A percentile compares a stretch with the other conserved stretches of the same genome.
Conservation (phyloP, 768 basidiomycete species). For the Megacollybia marginata region DNA sequence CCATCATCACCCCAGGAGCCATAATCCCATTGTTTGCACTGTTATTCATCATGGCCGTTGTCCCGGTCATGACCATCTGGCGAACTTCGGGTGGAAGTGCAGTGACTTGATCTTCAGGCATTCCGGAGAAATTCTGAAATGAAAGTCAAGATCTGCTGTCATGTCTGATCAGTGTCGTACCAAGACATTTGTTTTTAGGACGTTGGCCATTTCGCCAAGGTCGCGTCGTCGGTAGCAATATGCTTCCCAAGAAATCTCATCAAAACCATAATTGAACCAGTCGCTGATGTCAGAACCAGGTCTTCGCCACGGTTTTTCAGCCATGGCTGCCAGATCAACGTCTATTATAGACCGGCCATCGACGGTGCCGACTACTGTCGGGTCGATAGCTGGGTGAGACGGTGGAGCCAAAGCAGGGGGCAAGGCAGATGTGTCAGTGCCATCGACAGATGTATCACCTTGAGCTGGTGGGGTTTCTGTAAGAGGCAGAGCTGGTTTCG, state of each 20-base stretch:
- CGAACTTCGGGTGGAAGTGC: conserved; percentile 76
- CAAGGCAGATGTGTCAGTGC: conserved; percentile 56
- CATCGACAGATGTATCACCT: conserved; percentile 23
- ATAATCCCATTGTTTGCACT: conserved; percentile 51
- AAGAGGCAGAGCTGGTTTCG: conserved; percentile 11
- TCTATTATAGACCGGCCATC: conserved; percentile 81
- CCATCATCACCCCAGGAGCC: conserved; percentile 71
- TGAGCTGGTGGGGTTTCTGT: conserved; percentile 5
- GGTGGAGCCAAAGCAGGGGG: conserved; percentile 66
- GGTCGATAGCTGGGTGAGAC: conserved; percentile 76
- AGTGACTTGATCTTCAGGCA: conserved; percentile 75
- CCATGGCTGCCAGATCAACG: conserved; percentile 65
- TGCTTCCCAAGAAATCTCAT: conserved; percentile 92
- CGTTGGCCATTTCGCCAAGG: conserved; percentile 68
- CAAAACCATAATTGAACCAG: conserved; percentile 99
- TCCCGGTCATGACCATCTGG: conserved; percentile 82
- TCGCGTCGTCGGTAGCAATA: conserved; percentile 84
- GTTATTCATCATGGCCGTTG: conserved; percentile 69
- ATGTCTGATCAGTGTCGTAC: conserved; percentile 35
- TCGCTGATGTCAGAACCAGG: conserved; percentile 92
- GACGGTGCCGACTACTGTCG: conserved; percentile 52
- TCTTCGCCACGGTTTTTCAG: conserved; percentile 85
- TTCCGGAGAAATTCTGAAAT: conserved; percentile 66
- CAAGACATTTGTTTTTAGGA: conserved; percentile 77
- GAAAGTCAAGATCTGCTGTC: conserved; percentile 2